A percentile compares a stretch with the other conserved stretches of the same genome.
Evolutionary conservation across 2,329 filamentous ascomycete species (phyloP).

Genomic region (Colletotrichum plurivorum): DNA sequence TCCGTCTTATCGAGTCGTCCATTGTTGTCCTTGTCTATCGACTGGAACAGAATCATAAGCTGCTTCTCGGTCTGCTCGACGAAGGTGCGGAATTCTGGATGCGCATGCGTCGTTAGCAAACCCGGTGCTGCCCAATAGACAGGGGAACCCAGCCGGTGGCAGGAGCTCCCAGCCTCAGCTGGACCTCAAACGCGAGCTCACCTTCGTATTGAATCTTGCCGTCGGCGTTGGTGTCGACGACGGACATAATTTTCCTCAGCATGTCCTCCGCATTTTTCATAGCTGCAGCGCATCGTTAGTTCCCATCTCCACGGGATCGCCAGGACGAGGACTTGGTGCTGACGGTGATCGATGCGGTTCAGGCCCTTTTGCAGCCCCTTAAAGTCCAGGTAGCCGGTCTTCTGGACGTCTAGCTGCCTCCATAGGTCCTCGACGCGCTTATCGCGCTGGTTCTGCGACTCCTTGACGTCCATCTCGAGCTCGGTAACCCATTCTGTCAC

Average conservation of each 20-base stretch:
- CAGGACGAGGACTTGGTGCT: slow-evolving; percentile 45
- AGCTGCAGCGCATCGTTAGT: slow-evolving; percentile 55
- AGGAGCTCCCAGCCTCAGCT: slow-evolving; percentile 27
- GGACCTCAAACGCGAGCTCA: slow-evolving; percentile 57
- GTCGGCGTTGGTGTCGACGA: slow-evolving; percentile 89
- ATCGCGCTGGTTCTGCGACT: slow-evolving; percentile 85
- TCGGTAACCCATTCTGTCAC: slow-evolving; percentile 66
- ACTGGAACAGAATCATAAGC: slow-evolving; percentile 84
- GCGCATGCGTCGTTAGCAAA: slow-evolving; percentile 33
- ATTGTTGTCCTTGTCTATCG: slow-evolving; percentile 88
- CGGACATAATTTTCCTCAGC: slow-evolving; percentile 83
- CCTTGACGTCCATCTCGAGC: slow-evolving; percentile 76
- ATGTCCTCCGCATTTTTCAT: slow-evolving; percentile 93
- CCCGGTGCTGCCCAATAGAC: slow-evolving; percentile 11
- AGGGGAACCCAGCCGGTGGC: slow-evolving; percentile 19
- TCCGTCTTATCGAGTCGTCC: slow-evolving; percentile 91
- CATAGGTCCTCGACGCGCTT: slow-evolving; percentile 87
- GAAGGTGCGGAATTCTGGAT: slow-evolving; percentile 87
- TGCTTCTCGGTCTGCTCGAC: slow-evolving; percentile 90
- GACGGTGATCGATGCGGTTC: slow-evolving; percentile 92
- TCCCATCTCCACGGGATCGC: slow-evolving; percentile 6
- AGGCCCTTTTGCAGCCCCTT: slow-evolving; percentile 88
- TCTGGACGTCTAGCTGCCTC: slow-evolving; percentile 82
- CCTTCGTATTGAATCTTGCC: slow-evolving; percentile 93
- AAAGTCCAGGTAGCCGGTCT: slow-evolving; percentile 85